Conservation (phyloP, 1,139 yeast genomes). For the Petasospora fabianii region DNA sequence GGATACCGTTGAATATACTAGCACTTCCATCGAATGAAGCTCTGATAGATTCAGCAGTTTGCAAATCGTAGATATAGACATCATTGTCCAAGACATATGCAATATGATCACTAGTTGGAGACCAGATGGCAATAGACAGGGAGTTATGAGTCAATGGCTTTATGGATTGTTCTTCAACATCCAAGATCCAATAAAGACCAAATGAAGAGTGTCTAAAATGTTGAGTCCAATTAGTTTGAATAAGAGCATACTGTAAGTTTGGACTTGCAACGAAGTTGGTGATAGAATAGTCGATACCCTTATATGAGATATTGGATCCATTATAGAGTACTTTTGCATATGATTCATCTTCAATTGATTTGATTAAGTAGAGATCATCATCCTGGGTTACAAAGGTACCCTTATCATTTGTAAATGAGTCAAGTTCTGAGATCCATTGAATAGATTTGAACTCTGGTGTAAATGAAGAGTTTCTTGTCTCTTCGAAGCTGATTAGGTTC, state of each 20-base stretch:
- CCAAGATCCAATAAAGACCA: conserved; percentile 66
- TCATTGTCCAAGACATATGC: conserved; percentile 73
- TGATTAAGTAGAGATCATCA: conserved; percentile 30
- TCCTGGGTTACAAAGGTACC: conserved; percentile 34
- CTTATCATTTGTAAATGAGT: conserved; percentile 29
- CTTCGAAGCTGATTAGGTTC: conserved; percentile 33
- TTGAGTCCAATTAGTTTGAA: conserved; percentile 52
- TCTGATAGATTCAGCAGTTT: conserved; percentile 41
- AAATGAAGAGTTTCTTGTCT: conserved; percentile 49
- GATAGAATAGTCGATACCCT: conserved; percentile 42
- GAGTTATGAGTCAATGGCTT: conserved; percentile 39
- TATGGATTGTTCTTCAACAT: conserved; percentile 36
- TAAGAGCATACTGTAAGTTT: conserved; percentile 51
- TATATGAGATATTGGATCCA: conserved; percentile 42
- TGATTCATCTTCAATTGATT: conserved; percentile 39
- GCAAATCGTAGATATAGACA: conserved; percentile 48
- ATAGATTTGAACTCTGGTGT: conserved; percentile 46
- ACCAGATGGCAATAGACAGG: conserved; percentile 61
- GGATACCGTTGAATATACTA: conserved; percentile 80
- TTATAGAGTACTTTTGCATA: conserved; percentile 46
- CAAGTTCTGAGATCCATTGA: conserved; percentile 64
- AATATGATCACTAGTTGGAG: conserved; percentile 67
- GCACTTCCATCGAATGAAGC: conserved; percentile 69
- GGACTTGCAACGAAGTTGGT: conserved; percentile 61
- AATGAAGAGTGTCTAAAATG: conserved; percentile 84